Conservation (phyloP, 176 grass and related monocot genomes). For the Zoysia japonica region DNA sequence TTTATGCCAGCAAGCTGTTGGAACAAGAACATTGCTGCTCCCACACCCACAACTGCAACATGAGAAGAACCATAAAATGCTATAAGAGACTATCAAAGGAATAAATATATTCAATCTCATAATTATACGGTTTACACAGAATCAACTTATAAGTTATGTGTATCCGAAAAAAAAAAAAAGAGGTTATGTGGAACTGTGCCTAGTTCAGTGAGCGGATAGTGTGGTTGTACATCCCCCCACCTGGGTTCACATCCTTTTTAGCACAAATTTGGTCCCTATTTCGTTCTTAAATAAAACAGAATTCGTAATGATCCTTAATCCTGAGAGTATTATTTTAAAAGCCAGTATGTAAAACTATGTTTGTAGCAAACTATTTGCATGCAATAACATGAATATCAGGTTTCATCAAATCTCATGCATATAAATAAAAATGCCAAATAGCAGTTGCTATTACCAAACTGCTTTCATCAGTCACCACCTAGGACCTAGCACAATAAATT, state of each 20-base stretch:
- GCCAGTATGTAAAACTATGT: not conserved
- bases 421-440: not conserved
- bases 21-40: constrained; percentile 91
- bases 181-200: not conserved
- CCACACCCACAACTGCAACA: constrained; percentile 88
- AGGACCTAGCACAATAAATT: not conserved
- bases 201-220: not conserved
- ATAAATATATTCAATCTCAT: not conserved
- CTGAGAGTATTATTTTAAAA: not conserved
- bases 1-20: constrained; percentile 99
- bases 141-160: not conserved
- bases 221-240: no score
- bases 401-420: not conserved
- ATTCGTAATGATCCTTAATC: not conserved
- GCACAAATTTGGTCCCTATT: no score
- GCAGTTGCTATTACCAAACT: constrained; percentile 14
- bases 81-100: constrained; percentile 12
- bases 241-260: no score
- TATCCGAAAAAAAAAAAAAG: no score
- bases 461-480: constrained; percentile 10
- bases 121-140: constrained; percentile 20
- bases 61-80: not conserved
- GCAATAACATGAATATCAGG: not conserved
- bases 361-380: constrained; percentile 3
- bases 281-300: not conserved